Percentiles rank a stretch among this genome's conserved stretches.
These are phyloP conservation scores for Xylona heveae DNA, from an alignment of 495 filamentous ascomycete genomes.

Conservation along the genomic window DNA sequence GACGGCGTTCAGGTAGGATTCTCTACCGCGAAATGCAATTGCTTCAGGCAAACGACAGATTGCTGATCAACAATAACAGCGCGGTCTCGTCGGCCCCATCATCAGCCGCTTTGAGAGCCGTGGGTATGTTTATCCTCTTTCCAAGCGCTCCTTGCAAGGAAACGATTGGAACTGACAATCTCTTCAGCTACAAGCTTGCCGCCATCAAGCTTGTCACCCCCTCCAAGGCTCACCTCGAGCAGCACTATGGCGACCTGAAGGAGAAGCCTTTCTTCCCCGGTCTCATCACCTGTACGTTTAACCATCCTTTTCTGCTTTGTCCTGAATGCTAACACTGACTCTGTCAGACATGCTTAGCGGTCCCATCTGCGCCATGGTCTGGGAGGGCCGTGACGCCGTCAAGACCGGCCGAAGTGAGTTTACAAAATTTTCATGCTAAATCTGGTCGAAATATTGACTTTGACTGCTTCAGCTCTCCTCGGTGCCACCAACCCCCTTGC, in stretches of 20 bases:
- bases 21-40: too few relatives aligned
- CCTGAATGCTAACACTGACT: constrained; percentile 4
- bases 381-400: constrained; percentile 92
- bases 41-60: constrained; percentile 3
- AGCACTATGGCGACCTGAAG: constrained; percentile 86
- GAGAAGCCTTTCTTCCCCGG: constrained; percentile 93
- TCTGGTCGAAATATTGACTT: too few relatives aligned
- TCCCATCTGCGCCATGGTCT: constrained; percentile 96
- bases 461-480: constrained; percentile 63
- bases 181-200: constrained; percentile 72
- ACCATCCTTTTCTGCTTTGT: constrained; percentile 2
- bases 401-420: constrained; percentile 86
- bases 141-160: not conserved
- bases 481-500: constrained; percentile 95
- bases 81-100: constrained; percentile 91
- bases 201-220: constrained; percentile 88
- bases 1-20: constrained; percentile 99
- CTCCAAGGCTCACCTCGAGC: constrained; percentile 81
- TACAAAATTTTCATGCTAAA: too few relatives aligned
- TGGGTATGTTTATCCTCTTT: constrained; percentile 31
- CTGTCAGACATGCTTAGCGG: constrained; percentile 81
- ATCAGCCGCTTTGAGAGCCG: constrained; percentile 91
- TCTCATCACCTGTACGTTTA: constrained; percentile 56
- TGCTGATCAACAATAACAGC: constrained; percentile 26
- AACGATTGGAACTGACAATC: constrained; percentile 6